Evolutionary conservation across 1,139 yeast genomes (phyloP).

Genomic region (Yamadazyma friedrichii): DNA sequence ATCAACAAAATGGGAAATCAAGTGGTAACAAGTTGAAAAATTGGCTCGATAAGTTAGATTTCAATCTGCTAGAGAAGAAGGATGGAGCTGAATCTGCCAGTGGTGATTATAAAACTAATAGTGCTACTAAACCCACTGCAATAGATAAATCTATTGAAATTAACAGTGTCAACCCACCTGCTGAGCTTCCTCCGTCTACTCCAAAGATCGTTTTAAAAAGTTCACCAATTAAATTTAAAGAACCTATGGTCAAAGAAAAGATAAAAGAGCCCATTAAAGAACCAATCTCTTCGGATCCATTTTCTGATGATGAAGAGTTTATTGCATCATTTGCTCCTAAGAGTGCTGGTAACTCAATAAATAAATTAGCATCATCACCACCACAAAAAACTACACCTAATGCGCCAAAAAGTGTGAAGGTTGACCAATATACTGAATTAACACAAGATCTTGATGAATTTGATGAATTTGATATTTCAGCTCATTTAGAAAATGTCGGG

Average conservation of each 20-base stretch:
- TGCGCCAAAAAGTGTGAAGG: neutral
- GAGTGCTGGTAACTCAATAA: neutral
- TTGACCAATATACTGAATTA: conserved; percentile 2
- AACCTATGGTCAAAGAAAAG: neutral
- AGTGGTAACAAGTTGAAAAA: conserved; percentile 5
- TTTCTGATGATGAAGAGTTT: conserved; percentile 34
- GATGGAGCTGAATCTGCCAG: neutral
- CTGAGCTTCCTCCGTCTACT: neutral
- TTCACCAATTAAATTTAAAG: neutral
- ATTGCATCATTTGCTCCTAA: conserved; percentile 14
- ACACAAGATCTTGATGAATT: conserved; percentile 8
- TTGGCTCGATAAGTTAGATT: conserved; percentile 8
- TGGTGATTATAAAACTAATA: too few relatives aligned
- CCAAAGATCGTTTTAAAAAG: too few relatives aligned
- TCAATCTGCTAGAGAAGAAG: conserved; percentile 3
- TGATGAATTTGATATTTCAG: conserved; percentile 11
- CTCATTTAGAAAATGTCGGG: neutral
- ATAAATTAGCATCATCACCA: conserved; percentile 3
- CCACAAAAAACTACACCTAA: neutral
- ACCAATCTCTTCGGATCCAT: conserved; percentile 24
- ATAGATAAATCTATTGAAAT: neutral
- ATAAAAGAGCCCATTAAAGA: neutral
- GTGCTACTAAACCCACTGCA: too few relatives aligned
- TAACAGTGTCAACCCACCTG: neutral
- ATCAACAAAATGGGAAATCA: neutral